Evolutionary conservation across 352 stramenopile genomes (phyloP).

Genomic region (Pythium folliculosum): DNA sequence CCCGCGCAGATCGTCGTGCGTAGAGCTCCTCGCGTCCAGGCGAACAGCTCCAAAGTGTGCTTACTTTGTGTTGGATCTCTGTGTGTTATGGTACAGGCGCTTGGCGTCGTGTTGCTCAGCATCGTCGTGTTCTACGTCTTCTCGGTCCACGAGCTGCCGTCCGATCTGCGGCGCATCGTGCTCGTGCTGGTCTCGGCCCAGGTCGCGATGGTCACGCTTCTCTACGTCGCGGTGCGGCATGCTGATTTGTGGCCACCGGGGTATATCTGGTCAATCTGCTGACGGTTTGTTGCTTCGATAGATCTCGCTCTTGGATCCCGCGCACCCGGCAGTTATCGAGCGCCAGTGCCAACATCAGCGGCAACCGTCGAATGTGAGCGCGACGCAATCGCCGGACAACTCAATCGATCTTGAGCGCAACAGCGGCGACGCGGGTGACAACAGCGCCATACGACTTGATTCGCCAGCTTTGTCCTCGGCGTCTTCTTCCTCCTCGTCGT

Average conservation of each 20-base stretch:
- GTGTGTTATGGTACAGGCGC: slow-evolving; percentile 30
- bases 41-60: background rate
- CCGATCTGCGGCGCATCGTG: slow-evolving; percentile 36
- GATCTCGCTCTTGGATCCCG: slow-evolving; percentile 59
- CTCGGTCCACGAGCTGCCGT: slow-evolving; percentile 45
- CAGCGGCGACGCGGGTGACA: background rate
- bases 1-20: slow-evolving; percentile 26
- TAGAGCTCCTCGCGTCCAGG: background rate
- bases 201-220: slow-evolving; percentile 35
- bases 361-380: slow-evolving; percentile 5
- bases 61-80: background rate
- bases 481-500: slow-evolving; percentile 7
- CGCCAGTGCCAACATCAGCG: slow-evolving; percentile 11
- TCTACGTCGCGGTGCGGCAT: slow-evolving; percentile 35
- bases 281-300: slow-evolving; percentile 5
- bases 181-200: slow-evolving; percentile 49
- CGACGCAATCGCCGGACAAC: slow-evolving; percentile 15
- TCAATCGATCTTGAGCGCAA: slow-evolving; percentile 6
- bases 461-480: slow-evolving; percentile 9
- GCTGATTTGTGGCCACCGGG: background rate
- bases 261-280: background rate
- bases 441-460: background rate
- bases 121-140: slow-evolving; percentile 48
- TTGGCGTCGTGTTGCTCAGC: slow-evolving; percentile 38
- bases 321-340: slow-evolving; percentile 34